Percentiles rank a stretch among this genome's conserved stretches.
Conservation (phyloP, 2,329 filamentous ascomycete genomes). For the Chrysosporium queenslandicum region DNA sequence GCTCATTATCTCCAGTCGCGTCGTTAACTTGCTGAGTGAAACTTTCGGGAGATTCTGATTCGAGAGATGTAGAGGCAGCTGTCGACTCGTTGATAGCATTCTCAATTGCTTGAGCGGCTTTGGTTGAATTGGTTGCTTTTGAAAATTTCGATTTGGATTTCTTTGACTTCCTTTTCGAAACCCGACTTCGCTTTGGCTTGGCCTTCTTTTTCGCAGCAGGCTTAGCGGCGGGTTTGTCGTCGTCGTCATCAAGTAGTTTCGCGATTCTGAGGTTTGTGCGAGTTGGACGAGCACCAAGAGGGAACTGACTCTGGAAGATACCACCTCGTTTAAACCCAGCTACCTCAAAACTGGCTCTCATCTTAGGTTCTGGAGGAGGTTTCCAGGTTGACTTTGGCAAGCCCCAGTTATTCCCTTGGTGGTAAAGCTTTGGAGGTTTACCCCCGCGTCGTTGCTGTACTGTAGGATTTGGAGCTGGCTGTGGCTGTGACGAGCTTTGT, state of each 20-base stretch:
- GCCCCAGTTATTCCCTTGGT: neutral
- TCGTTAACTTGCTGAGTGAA: neutral
- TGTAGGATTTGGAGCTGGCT: neutral
- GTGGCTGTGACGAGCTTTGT: neutral
- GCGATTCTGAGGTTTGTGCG: conserved; percentile 1
- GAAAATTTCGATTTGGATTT: conserved; percentile 8
- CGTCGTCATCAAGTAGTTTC: conserved; percentile 4
- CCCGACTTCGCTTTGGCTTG: conserved; percentile 1
- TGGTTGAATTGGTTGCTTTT: conserved; percentile 16
- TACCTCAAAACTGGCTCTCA: neutral
- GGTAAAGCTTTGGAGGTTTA: neutral
- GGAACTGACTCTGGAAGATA: conserved; percentile 5
- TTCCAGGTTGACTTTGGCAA: neutral
- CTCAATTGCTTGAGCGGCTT: conserved; percentile 11
- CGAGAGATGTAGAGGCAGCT: conserved; percentile 16
- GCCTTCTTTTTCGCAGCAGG: conserved; percentile 1
- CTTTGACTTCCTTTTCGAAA: conserved; percentile 2
- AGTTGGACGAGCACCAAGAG: conserved; percentile 5
- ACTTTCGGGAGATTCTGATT: conserved; percentile 10
- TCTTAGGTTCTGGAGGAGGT: neutral
- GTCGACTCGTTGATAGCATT: conserved; percentile 17
- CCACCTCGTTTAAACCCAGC: neutral
- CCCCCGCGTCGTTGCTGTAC: neutral
- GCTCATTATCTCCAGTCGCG: conserved; percentile 9
- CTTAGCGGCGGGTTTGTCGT: neutral